Evolutionary conservation across 495 filamentous ascomycete species (phyloP).

Genomic region (Schizothecium vesticola): DNA sequence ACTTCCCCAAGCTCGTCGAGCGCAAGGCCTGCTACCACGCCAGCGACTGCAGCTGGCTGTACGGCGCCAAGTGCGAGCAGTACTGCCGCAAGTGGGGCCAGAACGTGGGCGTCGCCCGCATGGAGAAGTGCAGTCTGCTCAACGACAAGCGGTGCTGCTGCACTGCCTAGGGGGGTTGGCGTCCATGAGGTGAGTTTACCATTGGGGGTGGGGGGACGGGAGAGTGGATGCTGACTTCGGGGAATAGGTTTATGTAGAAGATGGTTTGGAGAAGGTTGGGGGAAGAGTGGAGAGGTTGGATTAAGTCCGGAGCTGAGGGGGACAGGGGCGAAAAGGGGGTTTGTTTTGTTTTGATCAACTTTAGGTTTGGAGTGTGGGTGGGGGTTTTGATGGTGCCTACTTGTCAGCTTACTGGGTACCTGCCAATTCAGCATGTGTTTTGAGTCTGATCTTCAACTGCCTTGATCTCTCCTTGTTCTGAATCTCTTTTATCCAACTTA

Average conservation of each 20-base stretch:
- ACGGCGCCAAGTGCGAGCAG: conserved; percentile 12
- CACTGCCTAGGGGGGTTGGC: background rate
- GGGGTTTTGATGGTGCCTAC: background rate
- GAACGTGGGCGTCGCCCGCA: conserved; percentile 10
- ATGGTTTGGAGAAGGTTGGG: background rate
- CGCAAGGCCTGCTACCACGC: conserved; percentile 15
- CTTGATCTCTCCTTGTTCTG: background rate
- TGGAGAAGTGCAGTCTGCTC: conserved; percentile 13
- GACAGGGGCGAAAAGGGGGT: background rate
- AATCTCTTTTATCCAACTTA: background rate
- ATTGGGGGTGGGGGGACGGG: background rate
- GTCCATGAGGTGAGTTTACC: background rate
- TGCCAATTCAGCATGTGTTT: background rate
- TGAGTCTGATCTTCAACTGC: background rate
- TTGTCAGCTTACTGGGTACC: background rate
- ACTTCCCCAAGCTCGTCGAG: conserved; percentile 11
- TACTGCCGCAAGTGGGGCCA: conserved; percentile 14
- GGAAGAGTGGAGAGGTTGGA: background rate
- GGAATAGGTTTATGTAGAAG: background rate
- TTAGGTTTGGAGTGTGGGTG: background rate
- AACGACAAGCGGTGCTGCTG: conserved; percentile 15
- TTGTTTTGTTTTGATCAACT: background rate
- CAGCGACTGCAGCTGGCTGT: conserved; percentile 15
- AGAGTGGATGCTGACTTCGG: background rate
- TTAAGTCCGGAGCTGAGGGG: background rate